Conservation (phyloP, 345 rosid species). For the Populus simonii region DNA sequence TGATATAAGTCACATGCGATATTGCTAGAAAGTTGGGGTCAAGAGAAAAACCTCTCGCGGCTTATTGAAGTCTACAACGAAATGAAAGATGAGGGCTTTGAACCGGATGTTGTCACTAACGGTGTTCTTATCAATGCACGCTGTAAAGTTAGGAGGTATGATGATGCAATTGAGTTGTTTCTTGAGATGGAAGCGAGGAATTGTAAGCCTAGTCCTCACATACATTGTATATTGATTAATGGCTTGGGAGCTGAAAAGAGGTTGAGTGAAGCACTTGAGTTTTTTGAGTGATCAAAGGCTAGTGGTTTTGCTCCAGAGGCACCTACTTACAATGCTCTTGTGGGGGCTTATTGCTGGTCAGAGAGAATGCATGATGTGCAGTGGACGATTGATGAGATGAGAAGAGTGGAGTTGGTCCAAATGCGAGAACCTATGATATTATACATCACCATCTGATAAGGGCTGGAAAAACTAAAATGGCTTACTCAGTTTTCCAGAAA, state of each 20-base stretch:
- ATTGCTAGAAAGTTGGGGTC: conserved; percentile 85
- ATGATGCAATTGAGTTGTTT: conserved; percentile 52
- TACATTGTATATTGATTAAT: conserved; percentile 71
- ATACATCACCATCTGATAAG: conserved; percentile 62
- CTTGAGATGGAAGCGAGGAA: conserved; percentile 60
- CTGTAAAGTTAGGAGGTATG: conserved; percentile 58
- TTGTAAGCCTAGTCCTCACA: conserved; percentile 64
- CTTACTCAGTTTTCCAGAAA: conserved; percentile 52
- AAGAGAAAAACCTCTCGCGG: conserved; percentile 52
- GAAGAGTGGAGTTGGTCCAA: conserved; percentile 53
- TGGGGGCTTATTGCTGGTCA: conserved; percentile 76
- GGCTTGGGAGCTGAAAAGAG: conserved; percentile 72
- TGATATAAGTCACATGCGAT: conserved; percentile 68
- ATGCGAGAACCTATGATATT: conserved; percentile 71
- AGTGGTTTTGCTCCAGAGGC: conserved; percentile 57
- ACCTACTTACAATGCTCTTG: conserved; percentile 80
- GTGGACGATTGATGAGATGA: conserved; percentile 66
- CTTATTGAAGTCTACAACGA: conserved; percentile 61
- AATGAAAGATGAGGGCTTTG: conserved; percentile 76
- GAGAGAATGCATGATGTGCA: conserved; percentile 49
- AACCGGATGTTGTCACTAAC: conserved; percentile 72
- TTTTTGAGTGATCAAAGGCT: conserved; percentile 53
- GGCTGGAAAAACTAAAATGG: conserved; percentile 49
- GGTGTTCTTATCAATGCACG: conserved; percentile 70
- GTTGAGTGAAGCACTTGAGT: conserved; percentile 54